phyloP scores from a whole-genome alignment of 805 yeast genomes.

The Candida broadrunensis region DNA sequence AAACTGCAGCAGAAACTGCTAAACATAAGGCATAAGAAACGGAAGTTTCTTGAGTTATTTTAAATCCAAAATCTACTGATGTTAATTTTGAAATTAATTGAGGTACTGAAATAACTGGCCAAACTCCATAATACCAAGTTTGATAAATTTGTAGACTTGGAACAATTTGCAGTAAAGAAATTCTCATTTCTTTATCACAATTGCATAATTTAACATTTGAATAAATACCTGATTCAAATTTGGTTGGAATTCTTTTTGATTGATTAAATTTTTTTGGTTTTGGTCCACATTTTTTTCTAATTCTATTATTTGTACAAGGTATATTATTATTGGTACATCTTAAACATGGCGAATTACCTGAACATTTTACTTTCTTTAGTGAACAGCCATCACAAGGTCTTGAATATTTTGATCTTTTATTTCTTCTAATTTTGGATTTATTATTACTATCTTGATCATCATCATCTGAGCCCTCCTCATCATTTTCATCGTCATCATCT shows the following conservation, averaged over 20 bases:
- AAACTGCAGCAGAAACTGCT: constrained; percentile 33
- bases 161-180: constrained; percentile 12
- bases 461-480: not conserved
- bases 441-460: not conserved
- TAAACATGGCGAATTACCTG: constrained; percentile 24
- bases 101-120: constrained; percentile 34
- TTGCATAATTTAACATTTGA: not conserved
- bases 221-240: not conserved
- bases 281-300: constrained; percentile 34
- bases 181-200: not conserved
- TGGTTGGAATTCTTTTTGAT: not conserved
- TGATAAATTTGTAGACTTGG: constrained; percentile 34
- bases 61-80: constrained; percentile 1
- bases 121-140: constrained; percentile 38
- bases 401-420: constrained; percentile 19
- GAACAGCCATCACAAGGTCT: constrained; percentile 41
- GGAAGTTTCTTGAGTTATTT: constrained; percentile 5
- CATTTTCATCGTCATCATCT: not conserved
- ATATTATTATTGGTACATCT: constrained; percentile 25
- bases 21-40: constrained; percentile 25
- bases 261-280: constrained; percentile 18
- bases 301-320: constrained; percentile 30
- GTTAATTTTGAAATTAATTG: constrained; percentile 22
- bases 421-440: not conserved
- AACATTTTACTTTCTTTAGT: constrained; percentile 31